Evolutionary conservation across 2,329 filamentous ascomycete species (phyloP).

Genomic region (Aspergillus bombycis): DNA sequence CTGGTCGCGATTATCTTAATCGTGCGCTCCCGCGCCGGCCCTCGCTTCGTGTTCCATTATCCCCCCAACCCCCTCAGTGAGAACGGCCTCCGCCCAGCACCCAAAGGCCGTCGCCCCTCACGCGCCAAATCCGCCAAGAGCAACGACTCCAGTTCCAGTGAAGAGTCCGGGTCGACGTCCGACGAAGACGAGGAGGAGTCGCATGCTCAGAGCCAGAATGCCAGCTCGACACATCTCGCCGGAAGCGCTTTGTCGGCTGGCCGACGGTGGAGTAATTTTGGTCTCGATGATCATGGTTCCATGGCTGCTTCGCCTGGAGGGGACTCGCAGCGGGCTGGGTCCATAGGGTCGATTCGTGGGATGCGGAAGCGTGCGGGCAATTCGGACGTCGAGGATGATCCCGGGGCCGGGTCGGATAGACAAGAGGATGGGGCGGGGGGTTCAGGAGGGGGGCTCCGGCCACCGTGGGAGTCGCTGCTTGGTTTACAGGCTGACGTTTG

Average conservation of each 20-base stretch:
- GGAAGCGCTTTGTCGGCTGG: slow-evolving; percentile 25
- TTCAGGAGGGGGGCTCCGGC: slow-evolving; percentile 24
- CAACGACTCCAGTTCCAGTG: slow-evolving; percentile 45
- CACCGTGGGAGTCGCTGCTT: slow-evolving; percentile 64
- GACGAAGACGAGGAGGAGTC: slow-evolving; percentile 44
- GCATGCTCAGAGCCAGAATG: slow-evolving; percentile 18
- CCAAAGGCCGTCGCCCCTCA: slow-evolving; percentile 38
- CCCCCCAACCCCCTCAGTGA: slow-evolving; percentile 61
- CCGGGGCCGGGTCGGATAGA: slow-evolving; percentile 31
- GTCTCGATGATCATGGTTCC: slow-evolving; percentile 34
- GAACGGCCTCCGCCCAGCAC: slow-evolving; percentile 38
- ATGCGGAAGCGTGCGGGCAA: slow-evolving; percentile 33
- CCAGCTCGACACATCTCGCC: slow-evolving; percentile 21
- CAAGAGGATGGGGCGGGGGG: slow-evolving; percentile 28
- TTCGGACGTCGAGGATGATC: slow-evolving; percentile 40
- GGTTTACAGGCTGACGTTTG: slow-evolving; percentile 76
- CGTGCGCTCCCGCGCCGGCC: slow-evolving; percentile 75
- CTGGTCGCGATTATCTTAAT: slow-evolving; percentile 74
- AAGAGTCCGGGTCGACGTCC: slow-evolving; percentile 41
- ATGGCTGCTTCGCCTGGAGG: slow-evolving; percentile 32
- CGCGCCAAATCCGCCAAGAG: slow-evolving; percentile 36
- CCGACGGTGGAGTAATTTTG: slow-evolving; percentile 38
- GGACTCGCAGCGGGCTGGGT: slow-evolving; percentile 37
- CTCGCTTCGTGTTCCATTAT: slow-evolving; percentile 84
- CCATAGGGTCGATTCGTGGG: slow-evolving; percentile 36